Conservation (phyloP, 345 rosid genomes). For the Euphorbia tirucalli region DNA sequence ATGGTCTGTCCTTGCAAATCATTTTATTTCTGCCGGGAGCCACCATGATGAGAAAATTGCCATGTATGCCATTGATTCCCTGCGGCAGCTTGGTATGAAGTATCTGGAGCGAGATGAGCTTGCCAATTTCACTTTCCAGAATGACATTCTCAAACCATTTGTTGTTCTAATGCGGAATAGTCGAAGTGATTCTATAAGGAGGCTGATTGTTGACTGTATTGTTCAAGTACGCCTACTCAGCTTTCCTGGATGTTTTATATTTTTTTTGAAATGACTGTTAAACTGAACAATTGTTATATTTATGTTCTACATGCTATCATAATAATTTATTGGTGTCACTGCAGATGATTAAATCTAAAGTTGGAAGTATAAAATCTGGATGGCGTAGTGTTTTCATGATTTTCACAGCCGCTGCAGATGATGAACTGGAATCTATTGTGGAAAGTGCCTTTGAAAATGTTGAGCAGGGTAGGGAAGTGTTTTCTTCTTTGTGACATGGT, state of each 20-base stretch:
- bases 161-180: constrained; percentile 89
- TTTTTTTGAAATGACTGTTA: neutral
- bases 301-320: neutral
- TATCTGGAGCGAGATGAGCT: constrained; percentile 90
- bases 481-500: neutral
- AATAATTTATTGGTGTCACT: constrained; percentile 22
- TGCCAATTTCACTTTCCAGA: constrained; percentile 87
- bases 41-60: constrained; percentile 90
- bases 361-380: constrained; percentile 88
- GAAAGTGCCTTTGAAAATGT: constrained; percentile 92
- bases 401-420: constrained; percentile 91
- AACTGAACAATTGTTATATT: neutral
- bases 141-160: constrained; percentile 92
- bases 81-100: constrained; percentile 91
- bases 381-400: constrained; percentile 96
- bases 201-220: constrained; percentile 87
- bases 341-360: constrained; percentile 94
- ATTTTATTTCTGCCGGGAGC: constrained; percentile 91
- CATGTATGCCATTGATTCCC: constrained; percentile 94
- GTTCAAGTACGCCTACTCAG: constrained; percentile 59
- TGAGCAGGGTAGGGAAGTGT: constrained; percentile 62
- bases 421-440: constrained; percentile 77
- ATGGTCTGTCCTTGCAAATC: constrained; percentile 88
- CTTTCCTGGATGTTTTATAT: constrained; percentile 7
- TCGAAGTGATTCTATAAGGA: constrained; percentile 68